phyloP scores from a whole-genome alignment of 345 rosid species.

The Camelina laxa region DNA sequence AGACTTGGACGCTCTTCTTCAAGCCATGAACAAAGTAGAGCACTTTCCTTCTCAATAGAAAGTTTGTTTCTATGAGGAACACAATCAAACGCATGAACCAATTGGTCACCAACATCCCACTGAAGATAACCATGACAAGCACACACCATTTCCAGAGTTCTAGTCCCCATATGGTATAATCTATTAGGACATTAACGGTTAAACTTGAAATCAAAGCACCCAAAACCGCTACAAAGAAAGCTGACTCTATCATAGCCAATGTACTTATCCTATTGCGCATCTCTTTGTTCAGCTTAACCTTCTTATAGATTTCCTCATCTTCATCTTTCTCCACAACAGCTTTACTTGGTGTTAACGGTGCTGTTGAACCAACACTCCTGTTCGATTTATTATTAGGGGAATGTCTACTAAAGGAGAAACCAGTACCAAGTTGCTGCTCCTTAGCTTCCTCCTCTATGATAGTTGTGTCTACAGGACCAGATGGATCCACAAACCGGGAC shows the following conservation, averaged over 20 bases:
- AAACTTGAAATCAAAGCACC: constrained; percentile 64
- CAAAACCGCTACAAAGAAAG: constrained; percentile 46
- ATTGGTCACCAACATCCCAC: constrained; percentile 72
- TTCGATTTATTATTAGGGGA: constrained; percentile 59
- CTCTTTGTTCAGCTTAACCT: constrained; percentile 56
- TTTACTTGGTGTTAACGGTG: constrained; percentile 49
- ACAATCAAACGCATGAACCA: constrained; percentile 81
- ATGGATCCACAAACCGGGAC: constrained; percentile 87
- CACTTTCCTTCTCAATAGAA: constrained; percentile 70
- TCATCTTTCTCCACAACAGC: constrained; percentile 57
- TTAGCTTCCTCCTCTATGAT: constrained; percentile 53
- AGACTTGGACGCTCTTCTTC: constrained; percentile 82
- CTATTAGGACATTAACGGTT: constrained; percentile 46
- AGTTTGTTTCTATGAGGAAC: constrained; percentile 83
- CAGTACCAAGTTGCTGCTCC: constrained; percentile 50
- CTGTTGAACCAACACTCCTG: constrained; percentile 37
- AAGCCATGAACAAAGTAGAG: constrained; percentile 92
- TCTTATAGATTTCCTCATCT: constrained; percentile 64
- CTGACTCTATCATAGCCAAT: constrained; percentile 60
- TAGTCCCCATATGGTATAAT: constrained; percentile 56
- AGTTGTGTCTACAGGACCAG: constrained; percentile 48
- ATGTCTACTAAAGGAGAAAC: constrained; percentile 45
- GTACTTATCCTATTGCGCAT: constrained; percentile 46
- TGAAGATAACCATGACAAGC: constrained; percentile 75
- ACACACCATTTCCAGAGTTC: constrained; percentile 87